Base-by-base conservation (phyloP, 768 basidiomycete genomes). In the Lactarius tabidus region DNA sequence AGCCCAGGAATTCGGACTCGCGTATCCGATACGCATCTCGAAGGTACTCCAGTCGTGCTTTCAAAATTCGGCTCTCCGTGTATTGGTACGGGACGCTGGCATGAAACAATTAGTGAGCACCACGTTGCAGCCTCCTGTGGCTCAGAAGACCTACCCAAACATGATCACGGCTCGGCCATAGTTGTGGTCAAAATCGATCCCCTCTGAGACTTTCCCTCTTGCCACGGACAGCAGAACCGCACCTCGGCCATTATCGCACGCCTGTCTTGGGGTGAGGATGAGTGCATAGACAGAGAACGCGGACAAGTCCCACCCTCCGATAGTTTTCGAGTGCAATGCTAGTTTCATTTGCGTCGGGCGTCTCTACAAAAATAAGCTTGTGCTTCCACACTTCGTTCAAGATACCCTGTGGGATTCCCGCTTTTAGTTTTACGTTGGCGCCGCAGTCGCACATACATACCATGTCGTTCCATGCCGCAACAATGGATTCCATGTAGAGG, bases 381-480 rank as follows among this genome's bases (percentile, higher is more conserved):
- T 98, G 87, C 77, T 98, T 98, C 95, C 97, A 98, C 20, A 98
- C 97, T 81, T 99, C 95, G 72, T 95, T 98, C 67, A 99, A 79
- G 70, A 99, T 98, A 45, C 96, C 96, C 97, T 99, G 72, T 35
- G 12, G 18, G 18, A 64, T 36, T 33, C 15, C 41, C 52, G 57
- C 10, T 29, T 52, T 61, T 28, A 65, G 6, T n/a, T 39, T 48
- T 48, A 48, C 33, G 1, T 17, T 35, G 10, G 39, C 10, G 48
- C 38, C 45, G 23, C 3, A 31, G 20, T 56, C 39, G n/a, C 76
- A 76, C 62, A 35, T 54, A 35, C 89, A 59, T 74, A 95, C 97
- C 97, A 99, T 99, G 75, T 99, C 97, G 73, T 98, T 98, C 97
- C 97, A 99, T n/a, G 97, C 97, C 2, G 95, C 94, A 14, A 98